Evolutionary conservation across 129 eudicot species (phyloP), one percentile per base, ranked within the genome.

Genomic region (Ambrosia artemisiifolia): DNA sequence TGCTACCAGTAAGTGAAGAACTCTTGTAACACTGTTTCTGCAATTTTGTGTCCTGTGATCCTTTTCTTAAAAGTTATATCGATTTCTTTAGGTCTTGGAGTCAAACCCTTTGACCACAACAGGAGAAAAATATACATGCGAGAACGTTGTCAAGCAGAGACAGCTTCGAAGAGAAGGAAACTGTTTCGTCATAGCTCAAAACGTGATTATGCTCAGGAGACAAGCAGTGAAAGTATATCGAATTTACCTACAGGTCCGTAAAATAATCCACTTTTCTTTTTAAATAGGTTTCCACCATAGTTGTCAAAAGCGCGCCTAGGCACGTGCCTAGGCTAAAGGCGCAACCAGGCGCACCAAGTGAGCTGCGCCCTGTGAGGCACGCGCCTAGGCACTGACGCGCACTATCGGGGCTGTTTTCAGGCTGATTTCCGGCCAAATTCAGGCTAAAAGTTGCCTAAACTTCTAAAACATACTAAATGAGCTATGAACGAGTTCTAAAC

Each of bases 171-270:
- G 77, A 84, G 86, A 78, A 80, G 96, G 83, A 88, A 81, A 71
- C 44, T 94, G 42, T 81, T 63, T 53, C 86, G 84, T 69, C 80
- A 69, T 72, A 77, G 69, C 56, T 69, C 78, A 40, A 74, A 70
- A 42, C 65, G 70, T 46, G 84, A 80, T 47, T 82, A 77, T 85
- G 87, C 82, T 70, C 82, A 85, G 61, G 92, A 88, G 46, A 71
- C 81, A 53, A 94, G 91, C 50, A 81, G 91, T 83, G 88, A 81
- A 77, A 94, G 97, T 60, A 85, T 85, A 71, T 90, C 90, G 28
- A 90, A 83, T 73, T 76, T 79, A 40, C 88, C 90, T 36, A 83
- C 76, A 83, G 97, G 97, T 88, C 20, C 24, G 65, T 75, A 40
- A 46, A 30, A 16, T 64, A 24, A 10, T 64, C 56, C 19, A 36